A percentile compares a stretch with the other conserved stretches of the same genome.
Conservation (phyloP, 176 grass and related monocot genomes). For the Carex parvula region DNA sequence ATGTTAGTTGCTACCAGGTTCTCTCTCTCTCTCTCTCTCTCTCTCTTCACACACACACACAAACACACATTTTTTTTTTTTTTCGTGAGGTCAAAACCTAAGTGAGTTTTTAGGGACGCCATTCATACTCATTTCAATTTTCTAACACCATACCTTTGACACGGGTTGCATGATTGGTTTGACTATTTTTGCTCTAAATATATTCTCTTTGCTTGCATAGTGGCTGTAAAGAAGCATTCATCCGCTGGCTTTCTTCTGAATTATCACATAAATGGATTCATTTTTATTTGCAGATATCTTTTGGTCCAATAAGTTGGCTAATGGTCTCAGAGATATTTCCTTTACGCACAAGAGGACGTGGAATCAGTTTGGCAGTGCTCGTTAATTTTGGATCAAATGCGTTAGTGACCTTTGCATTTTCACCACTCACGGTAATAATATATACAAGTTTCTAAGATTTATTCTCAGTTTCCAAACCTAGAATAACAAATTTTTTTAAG, state of each 20-base stretch:
- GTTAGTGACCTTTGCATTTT: slow-evolving; percentile 79
- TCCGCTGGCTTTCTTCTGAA: neutral
- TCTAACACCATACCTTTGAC: neutral
- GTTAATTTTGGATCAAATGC: slow-evolving; percentile 85
- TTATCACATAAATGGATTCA: slow-evolving; percentile 21
- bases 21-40: slow-evolving; percentile 32
- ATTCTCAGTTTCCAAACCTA: neutral
- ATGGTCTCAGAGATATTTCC: slow-evolving; percentile 99
- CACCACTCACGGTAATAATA: slow-evolving; percentile 63
- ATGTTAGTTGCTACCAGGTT: slow-evolving; percentile 90
- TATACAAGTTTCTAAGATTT: neutral
- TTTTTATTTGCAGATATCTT: slow-evolving; percentile 60
- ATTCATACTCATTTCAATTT: neutral
- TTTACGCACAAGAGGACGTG: slow-evolving; percentile 84
- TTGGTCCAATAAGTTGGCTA: slow-evolving; percentile 97
- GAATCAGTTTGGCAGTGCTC: slow-evolving; percentile 89
- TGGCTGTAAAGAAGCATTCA: neutral
- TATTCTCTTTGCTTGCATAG: neutral
- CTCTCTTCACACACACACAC: neutral
- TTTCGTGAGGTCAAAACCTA: neutral
- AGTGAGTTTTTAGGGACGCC: neutral
- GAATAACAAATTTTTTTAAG: neutral
- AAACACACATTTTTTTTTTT: no score
- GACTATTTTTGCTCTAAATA: neutral
- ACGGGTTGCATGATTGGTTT: neutral